Base-by-base conservation (phyloP, 208 protist species). In the Lotmaria passim region DNA sequence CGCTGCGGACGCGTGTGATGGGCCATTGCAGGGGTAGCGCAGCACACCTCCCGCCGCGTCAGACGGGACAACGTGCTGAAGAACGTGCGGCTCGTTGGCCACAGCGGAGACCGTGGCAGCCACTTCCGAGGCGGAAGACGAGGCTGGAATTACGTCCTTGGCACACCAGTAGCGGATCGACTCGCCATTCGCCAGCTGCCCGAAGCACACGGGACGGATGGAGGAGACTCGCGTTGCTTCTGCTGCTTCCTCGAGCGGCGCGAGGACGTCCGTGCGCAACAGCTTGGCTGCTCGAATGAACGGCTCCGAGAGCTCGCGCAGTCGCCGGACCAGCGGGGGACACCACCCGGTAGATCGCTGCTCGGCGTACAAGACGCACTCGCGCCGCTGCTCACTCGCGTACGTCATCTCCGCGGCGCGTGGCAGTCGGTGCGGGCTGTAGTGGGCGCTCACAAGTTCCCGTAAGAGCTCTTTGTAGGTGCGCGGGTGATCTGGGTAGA, bases 211-310 rank as follows among this genome's bases (percentile, higher is more conserved):
- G 4, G 90, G 87, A 0, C 69, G 38, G 26, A 91, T 68, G 6
- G 75, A 33, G 10, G 48, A 47, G 50, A 57, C 36, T 7, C 48
- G 51, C 15, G 51, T 26, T 2, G 19, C 38, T 6, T 19, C 50
- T 1, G 53, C 53, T 24, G 48, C 19, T 4, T 38, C 34, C 6
- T 65, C 52, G 10, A 63, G 57, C 17, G 56, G 55, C 33, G 66
- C 79, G 24, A 95, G 73, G 31, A 92, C 57, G 30, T 91, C 87
- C 3, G 75, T 77, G 47, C 80, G 78, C 3, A 95, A 78, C 12
- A 96, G 81, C 43, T 86, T 66, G 44, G 89, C 68, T 5, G 73
- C 51, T 26, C 85, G 75, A 60, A 96, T 83, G 78, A 89, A 96
- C 15, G 70, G 66, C 73, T 96, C 86, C 1, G 83, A 78, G 12